Conservation (phyloP, 805 yeast genomes). For the Zygoascus ofunaensis region DNA sequence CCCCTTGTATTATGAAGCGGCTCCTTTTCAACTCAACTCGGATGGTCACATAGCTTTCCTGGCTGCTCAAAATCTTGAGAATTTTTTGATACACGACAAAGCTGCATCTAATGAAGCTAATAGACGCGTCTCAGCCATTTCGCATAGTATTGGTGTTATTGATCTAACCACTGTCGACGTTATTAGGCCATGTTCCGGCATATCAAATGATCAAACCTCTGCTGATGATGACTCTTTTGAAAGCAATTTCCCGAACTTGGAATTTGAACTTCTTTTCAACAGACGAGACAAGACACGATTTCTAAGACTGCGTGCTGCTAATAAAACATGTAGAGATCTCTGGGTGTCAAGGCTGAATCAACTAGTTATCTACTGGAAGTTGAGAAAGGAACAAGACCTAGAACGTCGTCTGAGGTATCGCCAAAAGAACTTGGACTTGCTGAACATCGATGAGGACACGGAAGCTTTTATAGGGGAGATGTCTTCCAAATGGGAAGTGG, state of each 20-base stretch:
- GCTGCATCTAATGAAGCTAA: conserved; percentile 57
- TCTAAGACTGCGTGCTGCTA: conserved; percentile 50
- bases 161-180: conserved; percentile 45
- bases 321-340: conserved; percentile 39
- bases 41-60: conserved; percentile 58
- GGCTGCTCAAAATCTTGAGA: conserved; percentile 24
- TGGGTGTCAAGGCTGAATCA: conserved; percentile 53
- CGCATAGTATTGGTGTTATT: conserved; percentile 51
- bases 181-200: conserved; percentile 25
- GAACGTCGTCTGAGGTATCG: conserved; percentile 31
- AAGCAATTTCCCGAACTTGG: conserved; percentile 31
- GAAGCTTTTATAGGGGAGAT: conserved; percentile 46
- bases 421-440: conserved; percentile 35
- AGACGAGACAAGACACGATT: background rate
- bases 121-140: conserved; percentile 47
- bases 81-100: conserved; percentile 42
- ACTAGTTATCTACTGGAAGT: conserved; percentile 51
- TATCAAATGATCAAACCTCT: conserved; percentile 3
- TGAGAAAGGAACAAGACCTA: conserved; percentile 36
- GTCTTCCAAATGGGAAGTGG: conserved; percentile 45
- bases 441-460: conserved; percentile 45
- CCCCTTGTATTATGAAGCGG: conserved; percentile 37
- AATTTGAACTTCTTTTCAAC: conserved; percentile 42
- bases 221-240: background rate
- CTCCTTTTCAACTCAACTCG: conserved; percentile 46